phyloP scores from a whole-genome alignment of 202 grass and related monocot genomes.

The Musa balbisiana region DNA sequence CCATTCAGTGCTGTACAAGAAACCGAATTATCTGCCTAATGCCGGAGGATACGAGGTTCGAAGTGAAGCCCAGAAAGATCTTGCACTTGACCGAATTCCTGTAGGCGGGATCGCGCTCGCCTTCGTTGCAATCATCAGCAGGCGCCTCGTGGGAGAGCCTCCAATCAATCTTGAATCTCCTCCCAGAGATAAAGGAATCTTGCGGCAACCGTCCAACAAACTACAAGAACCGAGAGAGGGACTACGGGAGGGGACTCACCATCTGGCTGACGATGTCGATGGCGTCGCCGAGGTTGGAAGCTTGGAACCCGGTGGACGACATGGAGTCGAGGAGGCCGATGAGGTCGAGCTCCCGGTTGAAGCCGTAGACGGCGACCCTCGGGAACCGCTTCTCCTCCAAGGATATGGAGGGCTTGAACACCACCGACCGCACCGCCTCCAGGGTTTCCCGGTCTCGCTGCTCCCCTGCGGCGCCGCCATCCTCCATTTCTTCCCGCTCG shows the following conservation, averaged over 20 bases:
- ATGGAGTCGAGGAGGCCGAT: conserved; percentile 40
- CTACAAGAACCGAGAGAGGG: neutral
- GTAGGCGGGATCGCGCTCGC: conserved; percentile 53
- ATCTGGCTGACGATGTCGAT: conserved; percentile 71
- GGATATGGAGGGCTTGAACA: conserved; percentile 68
- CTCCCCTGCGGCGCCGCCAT: neutral
- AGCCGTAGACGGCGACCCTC: conserved; percentile 56
- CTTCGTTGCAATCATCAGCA: conserved; percentile 44
- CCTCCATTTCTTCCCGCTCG: conserved; percentile 1
- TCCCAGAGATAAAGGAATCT: neutral
- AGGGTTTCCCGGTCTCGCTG: conserved; percentile 23
- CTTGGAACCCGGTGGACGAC: conserved; percentile 64
- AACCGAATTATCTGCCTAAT: conserved; percentile 69
- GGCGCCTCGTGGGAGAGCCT: conserved; percentile 66
- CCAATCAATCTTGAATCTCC: conserved; percentile 77
- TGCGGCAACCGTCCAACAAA: neutral
- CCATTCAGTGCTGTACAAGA: conserved; percentile 78
- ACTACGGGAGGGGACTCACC: conserved; percentile 20
- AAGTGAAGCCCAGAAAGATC: conserved; percentile 96
- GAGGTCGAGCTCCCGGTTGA: conserved; percentile 53
- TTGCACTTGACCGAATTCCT: conserved; percentile 92
- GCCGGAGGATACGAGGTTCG: conserved; percentile 87
- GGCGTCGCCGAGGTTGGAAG: conserved; percentile 70
- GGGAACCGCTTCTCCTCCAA: conserved; percentile 48
- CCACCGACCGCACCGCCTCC: conserved; percentile 43